phyloP scores from a whole-genome alignment of 768 basidiomycete genomes.

The Amanita fuliginea region DNA sequence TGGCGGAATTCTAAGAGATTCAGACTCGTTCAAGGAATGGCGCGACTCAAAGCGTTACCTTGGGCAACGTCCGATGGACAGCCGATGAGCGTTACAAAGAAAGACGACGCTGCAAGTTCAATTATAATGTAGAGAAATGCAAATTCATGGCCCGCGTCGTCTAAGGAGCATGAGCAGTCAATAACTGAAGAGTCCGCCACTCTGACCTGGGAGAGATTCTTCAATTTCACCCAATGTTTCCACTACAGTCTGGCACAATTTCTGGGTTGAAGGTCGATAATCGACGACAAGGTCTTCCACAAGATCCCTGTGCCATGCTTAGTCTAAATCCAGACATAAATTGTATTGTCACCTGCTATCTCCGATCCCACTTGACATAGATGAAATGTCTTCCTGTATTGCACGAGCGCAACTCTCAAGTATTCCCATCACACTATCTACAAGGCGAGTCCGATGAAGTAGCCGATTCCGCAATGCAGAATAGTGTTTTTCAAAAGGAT shows the following conservation, averaged over 20 bases:
- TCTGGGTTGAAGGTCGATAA: conserved; percentile 42
- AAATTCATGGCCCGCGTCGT: background rate
- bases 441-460: conserved; percentile 47
- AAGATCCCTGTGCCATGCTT: conserved; percentile 23
- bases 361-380: conserved; percentile 30
- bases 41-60: conserved; percentile 18
- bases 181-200: background rate
- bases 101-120: conserved; percentile 11
- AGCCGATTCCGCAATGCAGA: conserved; percentile 50
- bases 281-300: conserved; percentile 27
- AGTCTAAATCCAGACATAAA: background rate
- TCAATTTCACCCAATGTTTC: conserved; percentile 28
- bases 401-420: conserved; percentile 50
- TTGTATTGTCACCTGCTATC: conserved; percentile 25
- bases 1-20: conserved; percentile 36
- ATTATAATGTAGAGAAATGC: conserved; percentile 3
- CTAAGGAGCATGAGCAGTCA: background rate
- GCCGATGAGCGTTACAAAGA: conserved; percentile 1
- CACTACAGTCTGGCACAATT: conserved; percentile 30
- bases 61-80: conserved; percentile 10
- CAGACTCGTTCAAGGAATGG: background rate
- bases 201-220: conserved; percentile 14
- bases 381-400: conserved; percentile 49
- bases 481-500: conserved; percentile 53
- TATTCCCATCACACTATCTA: conserved; percentile 44